Evolutionary conservation across 352 stramenopile species (phyloP).

Genomic region (Globisporangium abappressorium): DNA sequence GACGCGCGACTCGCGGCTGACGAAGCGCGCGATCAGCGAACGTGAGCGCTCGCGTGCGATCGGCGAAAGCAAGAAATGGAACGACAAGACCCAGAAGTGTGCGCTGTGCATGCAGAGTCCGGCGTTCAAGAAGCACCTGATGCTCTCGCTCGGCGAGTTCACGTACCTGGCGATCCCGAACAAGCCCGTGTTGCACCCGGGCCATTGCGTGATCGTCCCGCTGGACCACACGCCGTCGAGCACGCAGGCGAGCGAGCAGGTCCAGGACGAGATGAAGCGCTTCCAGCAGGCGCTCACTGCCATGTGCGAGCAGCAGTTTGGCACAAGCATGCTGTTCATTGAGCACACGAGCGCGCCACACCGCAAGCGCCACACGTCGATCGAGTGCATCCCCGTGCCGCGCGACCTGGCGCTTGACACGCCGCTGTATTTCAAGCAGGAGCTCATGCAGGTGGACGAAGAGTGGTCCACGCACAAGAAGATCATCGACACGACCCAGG

Average conservation of each 20-base stretch:
- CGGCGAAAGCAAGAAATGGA: slow-evolving; percentile 64
- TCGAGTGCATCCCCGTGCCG: slow-evolving; percentile 81
- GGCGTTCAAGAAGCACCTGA: slow-evolving; percentile 76
- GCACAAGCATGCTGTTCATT: slow-evolving; percentile 69
- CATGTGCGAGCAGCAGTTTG: slow-evolving; percentile 61
- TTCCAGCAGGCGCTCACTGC: slow-evolving; percentile 56
- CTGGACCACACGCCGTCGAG: slow-evolving; percentile 66
- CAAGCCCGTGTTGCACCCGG: slow-evolving; percentile 47
- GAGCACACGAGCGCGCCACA: slow-evolving; percentile 70
- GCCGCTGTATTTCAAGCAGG: slow-evolving; percentile 83
- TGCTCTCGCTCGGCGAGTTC: slow-evolving; percentile 75
- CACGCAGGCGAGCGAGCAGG: slow-evolving; percentile 61
- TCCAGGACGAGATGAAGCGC: slow-evolving; percentile 53
- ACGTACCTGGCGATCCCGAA: slow-evolving; percentile 70
- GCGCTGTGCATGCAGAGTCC: slow-evolving; percentile 64
- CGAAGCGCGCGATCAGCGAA: slow-evolving; percentile 51
- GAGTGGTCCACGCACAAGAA: slow-evolving; percentile 84
- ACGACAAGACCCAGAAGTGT: slow-evolving; percentile 66
- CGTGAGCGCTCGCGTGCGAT: slow-evolving; percentile 50
- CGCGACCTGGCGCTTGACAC: slow-evolving; percentile 55
- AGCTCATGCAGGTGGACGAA: slow-evolving; percentile 68
- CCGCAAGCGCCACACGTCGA: slow-evolving; percentile 61
- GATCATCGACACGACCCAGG: slow-evolving; percentile 69
- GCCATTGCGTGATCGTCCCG: slow-evolving; percentile 74
- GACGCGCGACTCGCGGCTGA: slow-evolving; percentile 44